A percentile compares a stretch with the other conserved stretches of the same genome.
phyloP scores from a whole-genome alignment of 2,329 filamentous ascomycete genomes.

The Daldinia sp. region DNA sequence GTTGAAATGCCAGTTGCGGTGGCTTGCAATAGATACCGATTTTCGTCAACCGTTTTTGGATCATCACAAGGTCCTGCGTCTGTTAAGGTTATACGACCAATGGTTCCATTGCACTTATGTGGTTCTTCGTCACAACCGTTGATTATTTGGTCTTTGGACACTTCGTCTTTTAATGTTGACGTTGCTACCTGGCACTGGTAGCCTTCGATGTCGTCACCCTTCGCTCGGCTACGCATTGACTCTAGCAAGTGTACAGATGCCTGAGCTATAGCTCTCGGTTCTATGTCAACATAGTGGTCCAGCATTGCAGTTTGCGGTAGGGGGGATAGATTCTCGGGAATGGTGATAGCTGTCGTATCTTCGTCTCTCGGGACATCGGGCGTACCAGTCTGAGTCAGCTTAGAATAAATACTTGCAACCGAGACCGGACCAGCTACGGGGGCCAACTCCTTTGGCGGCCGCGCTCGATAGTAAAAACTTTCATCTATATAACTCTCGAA shows the following conservation, averaged over 20 bases:
- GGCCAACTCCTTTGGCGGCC: slow-evolving; percentile 36
- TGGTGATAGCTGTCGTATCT: slow-evolving; percentile 14
- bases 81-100: not conserved
- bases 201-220: not conserved
- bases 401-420: not conserved
- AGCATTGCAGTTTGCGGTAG: not conserved
- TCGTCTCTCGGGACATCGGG: slow-evolving; percentile 29
- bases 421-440: slow-evolving; percentile 10
- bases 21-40: not conserved
- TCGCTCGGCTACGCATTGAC: not conserved
- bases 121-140: not conserved
- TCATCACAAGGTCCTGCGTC: not conserved
- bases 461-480: slow-evolving; percentile 50
- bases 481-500: slow-evolving; percentile 47
- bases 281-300: slow-evolving; percentile 4
- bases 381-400: slow-evolving; percentile 35
- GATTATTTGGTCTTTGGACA: not conserved
- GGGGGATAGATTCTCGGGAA: not conserved
- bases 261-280: not conserved
- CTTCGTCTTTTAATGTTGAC: slow-evolving; percentile 4
- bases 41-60: not conserved
- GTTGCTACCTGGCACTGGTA: not conserved
- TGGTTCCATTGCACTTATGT: not conserved
- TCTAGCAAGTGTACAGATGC: slow-evolving; percentile 7
- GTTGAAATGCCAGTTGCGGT: not conserved